Base-by-base conservation (phyloP, 768 basidiomycete genomes). In the Boletales sp. region DNA sequence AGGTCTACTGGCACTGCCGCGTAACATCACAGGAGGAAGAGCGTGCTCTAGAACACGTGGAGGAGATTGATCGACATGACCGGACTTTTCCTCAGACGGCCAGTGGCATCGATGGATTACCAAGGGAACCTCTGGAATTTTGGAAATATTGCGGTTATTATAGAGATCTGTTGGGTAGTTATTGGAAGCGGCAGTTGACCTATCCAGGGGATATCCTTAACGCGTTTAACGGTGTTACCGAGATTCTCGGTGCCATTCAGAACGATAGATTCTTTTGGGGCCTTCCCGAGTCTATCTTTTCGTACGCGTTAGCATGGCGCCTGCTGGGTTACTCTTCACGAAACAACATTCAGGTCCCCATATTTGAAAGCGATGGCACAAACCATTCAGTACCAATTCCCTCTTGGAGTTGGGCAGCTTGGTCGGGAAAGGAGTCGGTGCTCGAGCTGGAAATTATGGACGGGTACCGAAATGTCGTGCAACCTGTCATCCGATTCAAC, bases 321-420 rank as follows among this genome's bases (percentile, higher is more conserved):
- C 37, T 50, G 11, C 18, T 24, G 1, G 56, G 47, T 3, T 35
- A 34, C n/a, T 43, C n/a, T 14, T 8, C 30, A 21, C 48, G 48
- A 21, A 59, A 56, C 31, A 0, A 35, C 2, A 27, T 47, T 3
- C 7, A 34, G 1, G 40, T 52, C 12, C 46, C 57, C 14, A 13
- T 47, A 4, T 45, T 58, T 18, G 14, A 43, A 8, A 27, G 8
- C 14, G 13, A 58, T 2, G 57, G 56, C 15, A 37, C 47, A 0
- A 41, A 40, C 30, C 8, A 50, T 12, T 40, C 35, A 37, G 34
- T 53, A 1, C 32, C 56, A 4, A 31, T 59, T 2, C 58, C 58
- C 31, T 56, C 58, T 7, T 59, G 58, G 58, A 59, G 58, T 21
- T 59, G 58, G 58, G 51, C 41, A 1, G 51, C 51, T 4, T 52